Evolutionary conservation across 768 basidiomycete genomes (phyloP).

Genomic region (Collybia sordida): DNA sequence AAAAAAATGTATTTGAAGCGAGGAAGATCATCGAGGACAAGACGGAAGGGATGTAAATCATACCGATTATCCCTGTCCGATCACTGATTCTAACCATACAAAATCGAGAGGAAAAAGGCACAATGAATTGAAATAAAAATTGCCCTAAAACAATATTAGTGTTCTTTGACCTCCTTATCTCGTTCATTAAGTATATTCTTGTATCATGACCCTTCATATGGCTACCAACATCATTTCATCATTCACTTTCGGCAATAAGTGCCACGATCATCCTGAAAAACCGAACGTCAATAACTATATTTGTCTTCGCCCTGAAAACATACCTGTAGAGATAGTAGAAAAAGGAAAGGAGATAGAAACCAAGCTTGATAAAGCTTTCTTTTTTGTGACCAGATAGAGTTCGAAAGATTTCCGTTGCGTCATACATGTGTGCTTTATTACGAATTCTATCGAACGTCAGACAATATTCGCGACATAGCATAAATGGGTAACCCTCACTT

Average conservation of each 20-base stretch:
- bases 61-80: too few species aligned
- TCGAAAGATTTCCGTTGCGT: constrained; percentile 99
- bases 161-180: too few species aligned
- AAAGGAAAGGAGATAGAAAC: constrained; percentile 89
- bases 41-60: too few species aligned
- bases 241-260: constrained; percentile 79
- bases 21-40: too few species aligned
- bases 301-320: constrained; percentile 19
- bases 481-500: constrained; percentile 62
- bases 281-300: constrained; percentile 1
- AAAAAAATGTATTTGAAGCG: too few species aligned
- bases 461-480: neutral
- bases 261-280: constrained; percentile 77
- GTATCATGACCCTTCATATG: too few species aligned
- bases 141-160: too few species aligned
- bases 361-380: constrained; percentile 93
- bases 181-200: too few species aligned
- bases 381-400: constrained; percentile 93
- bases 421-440: constrained; percentile 96
- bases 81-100: too few species aligned
- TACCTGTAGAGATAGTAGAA: constrained; percentile 92
- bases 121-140: too few species aligned
- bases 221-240: constrained; percentile 9
- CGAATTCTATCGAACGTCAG: constrained; percentile 61
- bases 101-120: too few species aligned